Conservation (phyloP, 176 grass and related monocot genomes). For the Phoenix dactylifera region DNA sequence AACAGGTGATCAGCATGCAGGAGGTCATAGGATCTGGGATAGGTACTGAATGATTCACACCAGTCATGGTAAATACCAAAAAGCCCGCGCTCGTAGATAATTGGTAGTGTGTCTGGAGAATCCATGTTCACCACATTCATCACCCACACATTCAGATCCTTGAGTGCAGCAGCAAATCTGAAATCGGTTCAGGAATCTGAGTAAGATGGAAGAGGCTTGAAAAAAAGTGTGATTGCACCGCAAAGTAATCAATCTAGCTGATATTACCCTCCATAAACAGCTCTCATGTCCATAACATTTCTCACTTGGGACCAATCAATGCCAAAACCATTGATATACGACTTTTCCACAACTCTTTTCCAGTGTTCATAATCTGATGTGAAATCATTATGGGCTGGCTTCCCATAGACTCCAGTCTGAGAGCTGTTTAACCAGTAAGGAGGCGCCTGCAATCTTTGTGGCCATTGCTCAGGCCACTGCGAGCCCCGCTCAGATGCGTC, state of each 20-base stretch:
- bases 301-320: slow-evolving; percentile 84
- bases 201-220: background rate
- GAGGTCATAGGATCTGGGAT: slow-evolving; percentile 88
- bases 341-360: slow-evolving; percentile 49
- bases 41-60: slow-evolving; percentile 99
- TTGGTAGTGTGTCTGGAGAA: slow-evolving; percentile 68
- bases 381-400: slow-evolving; percentile 65
- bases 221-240: background rate
- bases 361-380: slow-evolving; percentile 56
- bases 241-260: too few species aligned
- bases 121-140: slow-evolving; percentile 92
- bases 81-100: slow-evolving; percentile 89
- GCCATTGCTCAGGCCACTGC: slow-evolving; percentile 60
- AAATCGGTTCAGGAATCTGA: background rate
- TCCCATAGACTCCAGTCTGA: slow-evolving; percentile 53
- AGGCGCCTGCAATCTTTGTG: slow-evolving; percentile 37
- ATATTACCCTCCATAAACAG: slow-evolving; percentile 76
- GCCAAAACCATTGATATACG: slow-evolving; percentile 66
- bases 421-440: slow-evolving; percentile 72
- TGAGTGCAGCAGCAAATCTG: slow-evolving; percentile 73
- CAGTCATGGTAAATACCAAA: slow-evolving; percentile 98
- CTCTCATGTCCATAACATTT: slow-evolving; percentile 99
- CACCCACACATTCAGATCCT: slow-evolving; percentile 72
- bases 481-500: slow-evolving; percentile 35
- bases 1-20: slow-evolving; percentile 87